Evolutionary conservation across 352 stramenopile genomes (phyloP).

Genomic region (Detonula confervacea): DNA sequence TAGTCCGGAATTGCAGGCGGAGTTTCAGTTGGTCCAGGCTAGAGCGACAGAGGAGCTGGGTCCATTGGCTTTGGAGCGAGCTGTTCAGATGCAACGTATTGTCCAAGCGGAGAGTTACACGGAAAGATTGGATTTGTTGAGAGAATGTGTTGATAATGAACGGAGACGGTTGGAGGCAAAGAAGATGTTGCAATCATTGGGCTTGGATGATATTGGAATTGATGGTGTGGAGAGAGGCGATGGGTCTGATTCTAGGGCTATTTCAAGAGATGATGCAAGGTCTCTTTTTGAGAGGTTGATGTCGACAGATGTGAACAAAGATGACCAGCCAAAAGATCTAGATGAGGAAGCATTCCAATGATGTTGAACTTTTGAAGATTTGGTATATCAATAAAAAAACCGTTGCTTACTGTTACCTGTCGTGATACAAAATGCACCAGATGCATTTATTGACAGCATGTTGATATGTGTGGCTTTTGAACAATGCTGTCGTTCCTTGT

Average conservation of each 20-base stretch:
- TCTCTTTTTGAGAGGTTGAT: constrained; percentile 46
- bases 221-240: neutral
- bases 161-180: constrained; percentile 44
- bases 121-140: constrained; percentile 40
- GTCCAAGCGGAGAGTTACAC: constrained; percentile 38
- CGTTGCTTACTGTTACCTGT: no score
- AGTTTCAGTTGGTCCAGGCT: constrained; percentile 47
- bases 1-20: constrained; percentile 43
- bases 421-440: no score
- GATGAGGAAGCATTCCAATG: constrained; percentile 33
- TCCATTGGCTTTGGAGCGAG: constrained; percentile 38
- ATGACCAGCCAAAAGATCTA: constrained; percentile 1
- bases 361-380: no score
- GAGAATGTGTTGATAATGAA: constrained; percentile 46
- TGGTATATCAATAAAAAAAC: no score
- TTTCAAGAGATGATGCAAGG: constrained; percentile 36
- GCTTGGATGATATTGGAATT: constrained; percentile 1
- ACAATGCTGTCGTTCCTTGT: no score
- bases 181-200: constrained; percentile 43
- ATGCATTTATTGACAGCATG: no score
- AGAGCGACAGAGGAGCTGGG: constrained; percentile 39
- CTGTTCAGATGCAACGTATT: constrained; percentile 54
- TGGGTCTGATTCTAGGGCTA: neutral
- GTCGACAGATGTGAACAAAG: constrained; percentile 2
- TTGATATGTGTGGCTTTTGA: no score